phyloP scores from a whole-genome alignment of 768 basidiomycete species.

The Dendrothele bispora region DNA sequence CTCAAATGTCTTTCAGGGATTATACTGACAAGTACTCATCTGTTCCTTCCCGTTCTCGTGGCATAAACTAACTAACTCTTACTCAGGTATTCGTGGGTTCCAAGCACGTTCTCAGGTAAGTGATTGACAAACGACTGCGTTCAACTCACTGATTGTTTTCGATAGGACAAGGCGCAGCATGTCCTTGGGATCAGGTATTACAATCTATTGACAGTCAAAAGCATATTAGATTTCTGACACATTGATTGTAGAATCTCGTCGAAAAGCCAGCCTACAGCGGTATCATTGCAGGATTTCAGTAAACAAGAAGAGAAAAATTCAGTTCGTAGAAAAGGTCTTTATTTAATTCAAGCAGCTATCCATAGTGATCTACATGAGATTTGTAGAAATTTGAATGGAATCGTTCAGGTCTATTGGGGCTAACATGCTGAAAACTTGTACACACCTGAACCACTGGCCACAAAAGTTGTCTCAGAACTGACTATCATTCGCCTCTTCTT shows the following conservation, averaged over 20 bases:
- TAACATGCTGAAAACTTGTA: no score
- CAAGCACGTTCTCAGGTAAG: slow-evolving; percentile 31
- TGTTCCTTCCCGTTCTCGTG: not conserved
- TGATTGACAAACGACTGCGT: no score
- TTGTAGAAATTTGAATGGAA: no score
- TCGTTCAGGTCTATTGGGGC: no score
- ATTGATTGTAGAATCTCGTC: slow-evolving; percentile 30
- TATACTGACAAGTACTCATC: slow-evolving; percentile 35
- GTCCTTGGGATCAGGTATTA: slow-evolving; percentile 37
- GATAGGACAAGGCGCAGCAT: slow-evolving; percentile 39
- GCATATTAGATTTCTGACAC: slow-evolving; percentile 25
- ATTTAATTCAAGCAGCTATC: no score
- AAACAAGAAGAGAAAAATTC: no score
- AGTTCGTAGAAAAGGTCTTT: no score
- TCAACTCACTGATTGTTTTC: no score
- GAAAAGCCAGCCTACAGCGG: slow-evolving; percentile 41
- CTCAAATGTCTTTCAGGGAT: slow-evolving; percentile 6
- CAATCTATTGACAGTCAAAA: slow-evolving; percentile 12
- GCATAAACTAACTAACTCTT: not conserved
- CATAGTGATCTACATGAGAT: no score
- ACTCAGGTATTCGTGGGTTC: slow-evolving; percentile 41
- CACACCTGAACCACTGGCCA: no score
- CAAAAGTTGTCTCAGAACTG: no score
- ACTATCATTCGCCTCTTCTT: no score
- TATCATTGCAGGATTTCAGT: slow-evolving; percentile 25